phyloP scores from a whole-genome alignment of 2,329 filamentous ascomycete species.

The Apiospora kogelbergensis region DNA sequence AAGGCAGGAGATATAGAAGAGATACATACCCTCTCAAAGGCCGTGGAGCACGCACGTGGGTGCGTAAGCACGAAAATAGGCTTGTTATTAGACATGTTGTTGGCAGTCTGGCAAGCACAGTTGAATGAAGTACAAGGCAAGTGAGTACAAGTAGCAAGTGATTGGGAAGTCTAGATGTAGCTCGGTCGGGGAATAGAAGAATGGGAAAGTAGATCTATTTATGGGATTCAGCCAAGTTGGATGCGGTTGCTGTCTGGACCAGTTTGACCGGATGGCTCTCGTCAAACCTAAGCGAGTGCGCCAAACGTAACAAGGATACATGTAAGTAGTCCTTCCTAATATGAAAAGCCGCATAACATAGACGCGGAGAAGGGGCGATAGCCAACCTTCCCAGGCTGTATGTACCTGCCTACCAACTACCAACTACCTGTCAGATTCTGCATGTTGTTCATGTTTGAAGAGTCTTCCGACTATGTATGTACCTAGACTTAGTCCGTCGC shows the following conservation, averaged over 20 bases:
- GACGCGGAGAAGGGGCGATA: background rate
- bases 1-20: background rate
- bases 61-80: slow-evolving; percentile 93
- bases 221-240: background rate
- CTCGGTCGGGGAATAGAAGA: background rate
- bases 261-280: background rate
- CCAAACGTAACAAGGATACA: background rate
- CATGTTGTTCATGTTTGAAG: background rate
- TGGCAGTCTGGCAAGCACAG: background rate
- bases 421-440: slow-evolving; percentile 1
- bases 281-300: background rate
- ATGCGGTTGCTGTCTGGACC: background rate
- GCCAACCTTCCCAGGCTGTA: background rate
- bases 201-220: slow-evolving; percentile 1
- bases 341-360: background rate
- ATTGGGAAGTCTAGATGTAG: background rate
- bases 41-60: slow-evolving; percentile 91
- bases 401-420: background rate
- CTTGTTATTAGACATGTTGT: slow-evolving; percentile 66
- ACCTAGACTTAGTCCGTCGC: background rate
- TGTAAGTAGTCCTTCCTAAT: background rate
- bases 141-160: background rate
- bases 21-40: slow-evolving; percentile 79
- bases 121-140: background rate
- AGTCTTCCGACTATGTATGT: slow-evolving; percentile 5